Conservation (phyloP, 768 basidiomycete genomes). For the Hortiboletus campestris region DNA sequence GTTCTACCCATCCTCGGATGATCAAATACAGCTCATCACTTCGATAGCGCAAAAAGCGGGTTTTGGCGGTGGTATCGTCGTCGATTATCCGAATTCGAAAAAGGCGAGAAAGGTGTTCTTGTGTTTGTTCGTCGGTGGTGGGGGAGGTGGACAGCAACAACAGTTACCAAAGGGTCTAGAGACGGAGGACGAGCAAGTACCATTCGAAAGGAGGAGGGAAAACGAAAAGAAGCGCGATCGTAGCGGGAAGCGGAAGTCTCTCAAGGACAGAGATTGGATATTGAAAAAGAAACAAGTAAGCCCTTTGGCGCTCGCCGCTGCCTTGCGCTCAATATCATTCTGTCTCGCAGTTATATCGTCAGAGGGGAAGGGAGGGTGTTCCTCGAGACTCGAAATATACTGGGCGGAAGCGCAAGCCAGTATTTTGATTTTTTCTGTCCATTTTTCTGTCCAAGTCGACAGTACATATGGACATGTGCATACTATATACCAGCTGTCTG, state of each 20-base stretch:
- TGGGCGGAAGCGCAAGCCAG: constrained; percentile 79
- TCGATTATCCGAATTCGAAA: constrained; percentile 96
- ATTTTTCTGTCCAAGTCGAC: neutral
- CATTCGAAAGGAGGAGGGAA: constrained; percentile 79
- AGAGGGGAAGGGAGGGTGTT: constrained; percentile 82
- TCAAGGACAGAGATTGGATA: constrained; percentile 90
- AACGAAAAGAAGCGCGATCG: constrained; percentile 55
- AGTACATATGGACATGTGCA: constrained; percentile 1
- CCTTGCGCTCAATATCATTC: constrained; percentile 1
- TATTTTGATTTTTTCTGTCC: constrained; percentile 54
- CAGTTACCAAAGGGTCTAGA: constrained; percentile 77
- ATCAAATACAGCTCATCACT: constrained; percentile 95
- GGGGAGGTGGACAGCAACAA: constrained; percentile 53
- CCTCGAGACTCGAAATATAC: constrained; percentile 88
- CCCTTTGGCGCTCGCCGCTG: neutral
- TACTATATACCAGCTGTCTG: constrained; percentile 9
- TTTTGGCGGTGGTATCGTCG: constrained; percentile 93
- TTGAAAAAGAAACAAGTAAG: constrained; percentile 93
- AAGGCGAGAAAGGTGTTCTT: constrained; percentile 95
- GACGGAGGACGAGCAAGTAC: constrained; percentile 60
- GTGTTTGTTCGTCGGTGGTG: constrained; percentile 87
- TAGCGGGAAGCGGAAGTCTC: constrained; percentile 63
- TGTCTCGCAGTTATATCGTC: constrained; percentile 64
- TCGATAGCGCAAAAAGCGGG: constrained; percentile 91
- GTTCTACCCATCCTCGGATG: constrained; percentile 96